Percentiles rank a stretch among this genome's conserved stretches.
phyloP scores from a whole-genome alignment of 2,329 filamentous ascomycete genomes.

The Epichloe scottii region DNA sequence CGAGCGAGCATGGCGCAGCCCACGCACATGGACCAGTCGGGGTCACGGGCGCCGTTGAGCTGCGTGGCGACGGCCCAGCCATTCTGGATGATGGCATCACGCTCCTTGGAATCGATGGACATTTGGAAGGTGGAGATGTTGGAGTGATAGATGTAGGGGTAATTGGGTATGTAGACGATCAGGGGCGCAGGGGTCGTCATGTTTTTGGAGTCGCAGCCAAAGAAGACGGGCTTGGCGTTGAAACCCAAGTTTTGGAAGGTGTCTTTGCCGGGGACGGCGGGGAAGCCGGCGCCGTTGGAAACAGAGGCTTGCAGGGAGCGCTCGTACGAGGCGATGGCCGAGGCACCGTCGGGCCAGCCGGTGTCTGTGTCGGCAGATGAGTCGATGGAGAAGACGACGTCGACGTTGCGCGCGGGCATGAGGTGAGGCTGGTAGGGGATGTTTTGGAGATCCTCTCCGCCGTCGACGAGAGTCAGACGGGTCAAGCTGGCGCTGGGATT shows the following conservation, averaged over 20 bases:
- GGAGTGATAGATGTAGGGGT: conserved; percentile 62
- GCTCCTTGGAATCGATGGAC: conserved; percentile 49
- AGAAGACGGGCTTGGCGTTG: conserved; percentile 49
- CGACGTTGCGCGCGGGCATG: conserved; percentile 36
- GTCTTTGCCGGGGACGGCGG: conserved; percentile 39
- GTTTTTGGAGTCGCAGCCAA: conserved; percentile 47
- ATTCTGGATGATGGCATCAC: conserved; percentile 74
- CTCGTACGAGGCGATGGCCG: conserved; percentile 44
- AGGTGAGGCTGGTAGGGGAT: conserved; percentile 59
- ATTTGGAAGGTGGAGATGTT: conserved; percentile 72
- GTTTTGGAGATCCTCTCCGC: conserved; percentile 69
- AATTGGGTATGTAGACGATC: conserved; percentile 70
- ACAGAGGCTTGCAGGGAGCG: conserved; percentile 35
- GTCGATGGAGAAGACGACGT: conserved; percentile 54
- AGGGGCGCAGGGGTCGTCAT: conserved; percentile 49
- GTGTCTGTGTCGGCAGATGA: conserved; percentile 47
- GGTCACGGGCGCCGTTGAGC: conserved; percentile 65
- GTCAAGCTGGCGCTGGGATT: conserved; percentile 30
- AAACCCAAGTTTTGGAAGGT: conserved; percentile 46
- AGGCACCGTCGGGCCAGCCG: conserved; percentile 49
- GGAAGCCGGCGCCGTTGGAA: conserved; percentile 44
- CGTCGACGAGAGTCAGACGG: conserved; percentile 63
- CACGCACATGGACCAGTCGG: conserved; percentile 69
- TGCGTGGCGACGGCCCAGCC: conserved; percentile 75
- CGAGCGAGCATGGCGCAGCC: conserved; percentile 76